Evolutionary conservation across 306 rosid genomes (phyloP).

Genomic region (Corylus americana): DNA sequence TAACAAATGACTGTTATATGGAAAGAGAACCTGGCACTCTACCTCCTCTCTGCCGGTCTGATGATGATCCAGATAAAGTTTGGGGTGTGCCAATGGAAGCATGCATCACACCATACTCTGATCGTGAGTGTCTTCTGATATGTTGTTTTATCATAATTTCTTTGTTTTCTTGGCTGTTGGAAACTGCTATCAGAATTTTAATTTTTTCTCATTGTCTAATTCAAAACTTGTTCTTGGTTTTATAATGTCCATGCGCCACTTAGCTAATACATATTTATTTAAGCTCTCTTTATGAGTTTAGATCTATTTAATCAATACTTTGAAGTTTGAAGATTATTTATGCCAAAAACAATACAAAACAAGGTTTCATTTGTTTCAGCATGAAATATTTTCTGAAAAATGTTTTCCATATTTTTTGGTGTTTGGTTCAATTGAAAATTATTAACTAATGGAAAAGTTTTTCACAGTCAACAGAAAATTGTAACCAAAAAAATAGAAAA

Average conservation of each 20-base stretch:
- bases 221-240: background rate
- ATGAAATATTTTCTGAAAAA: background rate
- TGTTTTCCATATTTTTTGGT: background rate
- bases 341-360: background rate
- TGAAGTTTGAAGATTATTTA: too few species aligned
- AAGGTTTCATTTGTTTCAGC: background rate
- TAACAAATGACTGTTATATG: constrained; percentile 82
- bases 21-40: constrained; percentile 74
- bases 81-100: constrained; percentile 92
- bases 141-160: constrained; percentile 32
- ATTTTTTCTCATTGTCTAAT: background rate
- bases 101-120: constrained; percentile 81
- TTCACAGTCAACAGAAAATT: too few species aligned
- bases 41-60: constrained; percentile 89
- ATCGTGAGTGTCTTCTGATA: constrained; percentile 54
- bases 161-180: constrained; percentile 17
- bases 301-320: background rate
- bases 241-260: background rate
- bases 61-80: constrained; percentile 79
- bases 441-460: too few species aligned
- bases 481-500: background rate
- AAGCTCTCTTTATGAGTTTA: background rate
- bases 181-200: background rate
- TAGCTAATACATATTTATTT: background rate
- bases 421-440: background rate